Evolutionary conservation across 768 basidiomycete species (phyloP).

Genomic region (Termitomyces sp.): DNA sequence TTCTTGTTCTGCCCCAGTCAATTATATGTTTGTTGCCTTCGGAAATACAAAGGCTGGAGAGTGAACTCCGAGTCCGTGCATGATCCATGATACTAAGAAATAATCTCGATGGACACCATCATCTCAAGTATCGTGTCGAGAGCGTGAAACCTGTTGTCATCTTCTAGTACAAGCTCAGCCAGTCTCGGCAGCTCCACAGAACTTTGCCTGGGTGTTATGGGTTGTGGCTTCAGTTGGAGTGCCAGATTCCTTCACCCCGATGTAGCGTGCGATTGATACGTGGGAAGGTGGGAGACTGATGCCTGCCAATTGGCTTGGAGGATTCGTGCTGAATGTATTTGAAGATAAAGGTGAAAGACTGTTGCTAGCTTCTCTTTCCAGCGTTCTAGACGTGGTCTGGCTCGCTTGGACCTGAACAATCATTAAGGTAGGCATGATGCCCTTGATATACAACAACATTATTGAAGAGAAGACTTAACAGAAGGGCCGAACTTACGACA

Average conservation of each 20-base stretch:
- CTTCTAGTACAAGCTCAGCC: neutral
- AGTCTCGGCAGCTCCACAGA: too few relatives aligned
- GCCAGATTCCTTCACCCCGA: neutral
- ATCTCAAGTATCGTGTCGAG: neutral
- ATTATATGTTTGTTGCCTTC: neutral
- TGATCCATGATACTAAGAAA: neutral
- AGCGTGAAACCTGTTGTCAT: neutral
- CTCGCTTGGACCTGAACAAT: neutral
- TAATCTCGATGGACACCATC: neutral
- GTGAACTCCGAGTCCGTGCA: neutral
- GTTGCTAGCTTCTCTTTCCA: neutral
- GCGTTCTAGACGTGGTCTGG: neutral
- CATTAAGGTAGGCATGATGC: conserved; percentile 4
- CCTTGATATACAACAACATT: neutral
- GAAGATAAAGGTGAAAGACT: neutral
- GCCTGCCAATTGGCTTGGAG: neutral
- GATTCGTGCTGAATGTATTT: neutral
- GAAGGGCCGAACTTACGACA: neutral
- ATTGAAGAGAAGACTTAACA: neutral
- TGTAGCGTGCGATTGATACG: neutral
- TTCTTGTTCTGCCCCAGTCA: neutral
- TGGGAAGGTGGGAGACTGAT: neutral
- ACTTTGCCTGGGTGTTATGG: neutral
- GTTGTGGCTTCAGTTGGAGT: neutral
- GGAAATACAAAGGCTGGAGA: neutral